Percentiles rank a stretch among this genome's conserved stretches.
These are phyloP conservation scores for Pseudoperonospora humuli DNA, from an alignment of 352 stramenopile genomes.

Conservation along the genomic window DNA sequence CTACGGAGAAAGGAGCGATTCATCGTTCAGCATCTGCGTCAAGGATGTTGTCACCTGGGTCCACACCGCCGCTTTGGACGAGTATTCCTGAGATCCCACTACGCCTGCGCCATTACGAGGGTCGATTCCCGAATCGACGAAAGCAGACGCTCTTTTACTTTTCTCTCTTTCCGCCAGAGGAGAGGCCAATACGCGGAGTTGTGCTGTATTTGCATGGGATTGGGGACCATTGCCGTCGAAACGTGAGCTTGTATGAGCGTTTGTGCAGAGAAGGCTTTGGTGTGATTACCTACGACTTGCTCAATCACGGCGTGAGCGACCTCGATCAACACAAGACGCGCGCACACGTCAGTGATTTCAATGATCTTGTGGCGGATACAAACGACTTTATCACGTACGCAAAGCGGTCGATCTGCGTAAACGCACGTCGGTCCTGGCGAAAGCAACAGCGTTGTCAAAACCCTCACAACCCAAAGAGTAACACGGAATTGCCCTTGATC, in stretches of 20 bases:
- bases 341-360: slow-evolving; percentile 32
- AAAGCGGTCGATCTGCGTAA: slow-evolving; percentile 23
- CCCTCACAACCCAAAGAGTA: not conserved
- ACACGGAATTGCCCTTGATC: slow-evolving; percentile 26
- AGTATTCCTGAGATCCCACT: slow-evolving; percentile 11
- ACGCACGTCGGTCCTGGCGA: slow-evolving; percentile 22
- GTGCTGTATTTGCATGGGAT: slow-evolving; percentile 42
- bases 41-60: slow-evolving; percentile 14
- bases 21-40: slow-evolving; percentile 13
- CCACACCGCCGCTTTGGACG: slow-evolving; percentile 3
- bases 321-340: slow-evolving; percentile 26
- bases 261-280: slow-evolving; percentile 36
- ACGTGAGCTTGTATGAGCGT: slow-evolving; percentile 36
- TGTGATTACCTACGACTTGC: slow-evolving; percentile 41
- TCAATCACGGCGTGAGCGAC: slow-evolving; percentile 43
- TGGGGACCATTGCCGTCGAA: slow-evolving; percentile 35
- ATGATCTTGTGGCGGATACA: slow-evolving; percentile 40
- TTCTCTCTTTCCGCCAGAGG: slow-evolving; percentile 25
- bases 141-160: slow-evolving; percentile 37
- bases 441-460: slow-evolving; percentile 7
- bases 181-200: slow-evolving; percentile 29
- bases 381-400: slow-evolving; percentile 38
- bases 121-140: slow-evolving; percentile 32
- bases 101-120: slow-evolving; percentile 30
- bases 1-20: slow-evolving; percentile 6